phyloP scores from a whole-genome alignment of 371 early-diverging fungal species.

The Syncephalastrum monosporum region DNA sequence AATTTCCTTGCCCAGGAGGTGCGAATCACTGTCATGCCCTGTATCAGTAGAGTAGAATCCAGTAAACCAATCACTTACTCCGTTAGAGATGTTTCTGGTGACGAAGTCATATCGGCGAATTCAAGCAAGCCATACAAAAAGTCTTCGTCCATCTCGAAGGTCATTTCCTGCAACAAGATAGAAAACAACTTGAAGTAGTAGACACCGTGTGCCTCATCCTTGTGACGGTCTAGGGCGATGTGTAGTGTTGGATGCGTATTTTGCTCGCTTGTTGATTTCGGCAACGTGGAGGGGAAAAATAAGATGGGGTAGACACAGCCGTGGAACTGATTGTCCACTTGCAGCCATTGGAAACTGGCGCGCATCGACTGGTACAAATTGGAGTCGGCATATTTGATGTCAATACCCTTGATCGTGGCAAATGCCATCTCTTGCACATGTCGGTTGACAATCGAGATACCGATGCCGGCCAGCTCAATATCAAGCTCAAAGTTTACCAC shows the following conservation, averaged over 20 bases:
- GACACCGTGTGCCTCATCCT: slow-evolving; percentile 80
- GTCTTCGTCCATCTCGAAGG: slow-evolving; percentile 85
- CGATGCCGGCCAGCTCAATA: slow-evolving; percentile 59
- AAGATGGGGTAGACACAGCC: slow-evolving; percentile 77
- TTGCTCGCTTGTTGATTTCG: slow-evolving; percentile 49
- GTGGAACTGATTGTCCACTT: slow-evolving; percentile 83
- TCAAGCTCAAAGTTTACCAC: slow-evolving; percentile 31
- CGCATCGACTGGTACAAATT: slow-evolving; percentile 63
- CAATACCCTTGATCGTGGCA: slow-evolving; percentile 66
- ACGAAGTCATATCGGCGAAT: slow-evolving; percentile 66
- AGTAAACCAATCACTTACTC: slow-evolving; percentile 13
- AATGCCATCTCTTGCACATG: slow-evolving; percentile 72
- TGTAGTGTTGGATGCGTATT: slow-evolving; percentile 56
- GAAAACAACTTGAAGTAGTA: slow-evolving; percentile 81
- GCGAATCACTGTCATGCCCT: slow-evolving; percentile 20
- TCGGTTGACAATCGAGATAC: slow-evolving; percentile 74
- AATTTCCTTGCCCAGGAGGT: slow-evolving; percentile 35
- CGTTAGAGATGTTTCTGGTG: slow-evolving; percentile 12
- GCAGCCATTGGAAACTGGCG: slow-evolving; percentile 76
- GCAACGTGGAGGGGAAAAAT: slow-evolving; percentile 77
- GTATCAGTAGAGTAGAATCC: neutral
- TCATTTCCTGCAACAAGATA: slow-evolving; percentile 82
- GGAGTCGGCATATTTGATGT: slow-evolving; percentile 68
- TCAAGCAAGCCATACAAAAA: slow-evolving; percentile 74
- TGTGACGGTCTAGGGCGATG: slow-evolving; percentile 63